phyloP scores from a whole-genome alignment of 352 stramenopile species.

The Thalassiosira ordinaria region DNA sequence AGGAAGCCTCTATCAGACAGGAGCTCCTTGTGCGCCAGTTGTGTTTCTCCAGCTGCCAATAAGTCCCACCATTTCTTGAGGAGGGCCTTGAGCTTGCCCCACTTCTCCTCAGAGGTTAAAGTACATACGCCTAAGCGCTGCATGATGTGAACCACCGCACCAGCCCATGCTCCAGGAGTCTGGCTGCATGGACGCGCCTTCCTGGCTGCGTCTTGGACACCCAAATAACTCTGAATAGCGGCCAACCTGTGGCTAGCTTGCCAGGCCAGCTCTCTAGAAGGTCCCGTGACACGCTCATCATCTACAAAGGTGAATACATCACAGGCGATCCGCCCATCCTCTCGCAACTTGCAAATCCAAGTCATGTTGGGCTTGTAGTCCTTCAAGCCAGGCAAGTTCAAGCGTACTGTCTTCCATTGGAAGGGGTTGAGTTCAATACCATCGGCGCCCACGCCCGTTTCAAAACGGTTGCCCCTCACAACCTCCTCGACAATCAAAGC shows the following conservation, averaged over 20 bases:
- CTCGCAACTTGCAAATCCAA: conserved; percentile 33
- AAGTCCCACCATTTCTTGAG: too few species aligned
- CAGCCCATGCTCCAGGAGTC: conserved; percentile 54
- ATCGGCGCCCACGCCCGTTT: too few species aligned
- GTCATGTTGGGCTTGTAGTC: conserved; percentile 38
- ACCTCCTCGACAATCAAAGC: neutral
- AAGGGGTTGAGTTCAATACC: conserved; percentile 54
- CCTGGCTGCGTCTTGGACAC: conserved; percentile 60
- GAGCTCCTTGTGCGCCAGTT: too few species aligned
- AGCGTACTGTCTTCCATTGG: conserved; percentile 16
- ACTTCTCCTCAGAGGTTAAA: conserved; percentile 41
- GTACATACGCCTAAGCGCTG: neutral
- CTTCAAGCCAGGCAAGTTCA: conserved; percentile 44
- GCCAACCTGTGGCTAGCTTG: neutral
- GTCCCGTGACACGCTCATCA: conserved; percentile 31
- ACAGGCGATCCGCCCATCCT: conserved; percentile 1
- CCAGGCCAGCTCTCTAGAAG: conserved; percentile 8
- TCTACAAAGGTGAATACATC: conserved; percentile 33
- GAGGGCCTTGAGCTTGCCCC: conserved; percentile 32
- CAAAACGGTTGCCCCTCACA: neutral
- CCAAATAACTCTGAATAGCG: conserved; percentile 11
- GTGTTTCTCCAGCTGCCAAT: too few species aligned
- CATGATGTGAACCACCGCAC: conserved; percentile 32
- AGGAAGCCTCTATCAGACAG: conserved; percentile 47
- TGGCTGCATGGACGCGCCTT: conserved; percentile 34